Evolutionary conservation across 2,329 filamentous ascomycete genomes (phyloP).

Genomic region (Colletotrichum chlorophyti): DNA sequence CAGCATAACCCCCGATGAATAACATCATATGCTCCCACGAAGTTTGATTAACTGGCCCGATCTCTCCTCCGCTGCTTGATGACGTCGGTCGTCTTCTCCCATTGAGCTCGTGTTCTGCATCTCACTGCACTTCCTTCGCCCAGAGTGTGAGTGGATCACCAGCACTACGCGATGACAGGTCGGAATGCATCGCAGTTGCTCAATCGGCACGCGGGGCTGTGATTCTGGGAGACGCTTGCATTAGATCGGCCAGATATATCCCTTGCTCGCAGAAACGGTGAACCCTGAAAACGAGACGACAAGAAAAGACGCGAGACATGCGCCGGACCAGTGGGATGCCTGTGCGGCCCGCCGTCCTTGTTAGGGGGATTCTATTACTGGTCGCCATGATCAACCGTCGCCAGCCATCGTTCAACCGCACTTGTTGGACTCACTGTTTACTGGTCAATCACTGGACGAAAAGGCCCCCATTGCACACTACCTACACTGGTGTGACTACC

Average conservation of each 20-base stretch:
- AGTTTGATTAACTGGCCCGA: not conserved
- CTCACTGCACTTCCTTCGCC: constrained; percentile 17
- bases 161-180: constrained; percentile 4
- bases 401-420: constrained; percentile 23
- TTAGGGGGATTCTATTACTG: constrained; percentile 24
- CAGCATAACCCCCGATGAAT: not conserved
- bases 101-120: constrained; percentile 5
- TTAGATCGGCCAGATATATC: constrained; percentile 26
- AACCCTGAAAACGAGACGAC: constrained; percentile 30
- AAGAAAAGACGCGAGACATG: constrained; percentile 21
- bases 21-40: not conserved
- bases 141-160: constrained; percentile 26
- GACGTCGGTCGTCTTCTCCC: constrained; percentile 18
- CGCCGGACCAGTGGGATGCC: constrained; percentile 25
- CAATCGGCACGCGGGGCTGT: constrained; percentile 30
- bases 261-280: constrained; percentile 26
- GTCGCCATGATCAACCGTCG: constrained; percentile 19
- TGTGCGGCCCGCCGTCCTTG: constrained; percentile 25
- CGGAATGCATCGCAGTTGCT: constrained; percentile 14
- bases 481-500: constrained; percentile 8
- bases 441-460: too few relatives aligned
- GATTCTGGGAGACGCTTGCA: constrained; percentile 28
- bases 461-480: constrained; percentile 3
- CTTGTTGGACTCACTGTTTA: constrained; percentile 14
- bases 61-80: constrained; percentile 8